These are phyloP conservation scores for Plasmopara viticola DNA, from an alignment of 352 stramenopile genomes.

Conservation along the genomic window DNA sequence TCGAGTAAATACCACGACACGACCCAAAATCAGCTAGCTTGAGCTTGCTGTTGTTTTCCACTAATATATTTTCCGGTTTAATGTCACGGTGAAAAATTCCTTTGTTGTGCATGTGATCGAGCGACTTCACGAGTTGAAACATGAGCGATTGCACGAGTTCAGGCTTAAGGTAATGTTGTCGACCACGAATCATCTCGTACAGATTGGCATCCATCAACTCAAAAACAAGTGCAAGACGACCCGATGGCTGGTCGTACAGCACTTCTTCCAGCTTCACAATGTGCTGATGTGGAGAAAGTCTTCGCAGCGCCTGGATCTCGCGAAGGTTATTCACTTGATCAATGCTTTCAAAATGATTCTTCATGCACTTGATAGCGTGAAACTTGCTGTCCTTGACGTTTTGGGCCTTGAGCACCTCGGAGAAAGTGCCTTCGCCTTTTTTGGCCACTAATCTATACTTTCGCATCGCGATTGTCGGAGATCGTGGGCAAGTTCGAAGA, in stretches of 20 bases:
- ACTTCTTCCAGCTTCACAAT: conserved; percentile 96
- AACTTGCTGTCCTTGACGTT: conserved; percentile 93
- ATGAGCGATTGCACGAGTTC: conserved; percentile 77
- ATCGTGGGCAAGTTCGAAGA: not conserved
- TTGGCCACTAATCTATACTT: conserved; percentile 94
- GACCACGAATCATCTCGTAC: conserved; percentile 93
- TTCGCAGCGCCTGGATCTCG: conserved; percentile 92
- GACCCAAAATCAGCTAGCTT: conserved; percentile 94
- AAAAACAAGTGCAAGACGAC: conserved; percentile 93
- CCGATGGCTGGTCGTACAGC: conserved; percentile 87
- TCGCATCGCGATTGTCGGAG: conserved; percentile 36
- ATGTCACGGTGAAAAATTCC: conserved; percentile 97
- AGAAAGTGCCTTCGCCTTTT: conserved; percentile 95
- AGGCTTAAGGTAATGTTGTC: conserved; percentile 83
- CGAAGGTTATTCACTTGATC: conserved; percentile 95
- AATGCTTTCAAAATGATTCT: conserved; percentile 94
- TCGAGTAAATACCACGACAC: conserved; percentile 92
- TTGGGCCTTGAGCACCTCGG: conserved; percentile 89
- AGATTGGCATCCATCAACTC: conserved; percentile 96
- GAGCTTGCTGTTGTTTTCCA: conserved; percentile 84
- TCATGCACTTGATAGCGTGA: conserved; percentile 98
- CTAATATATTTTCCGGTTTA: conserved; percentile 95
- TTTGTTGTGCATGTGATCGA: conserved; percentile 96
- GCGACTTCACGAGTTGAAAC: conserved; percentile 93
- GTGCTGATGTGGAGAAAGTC: conserved; percentile 91